Base-by-base conservation (phyloP, 2,329 filamentous ascomycete genomes). In the Xylaria sp. region DNA sequence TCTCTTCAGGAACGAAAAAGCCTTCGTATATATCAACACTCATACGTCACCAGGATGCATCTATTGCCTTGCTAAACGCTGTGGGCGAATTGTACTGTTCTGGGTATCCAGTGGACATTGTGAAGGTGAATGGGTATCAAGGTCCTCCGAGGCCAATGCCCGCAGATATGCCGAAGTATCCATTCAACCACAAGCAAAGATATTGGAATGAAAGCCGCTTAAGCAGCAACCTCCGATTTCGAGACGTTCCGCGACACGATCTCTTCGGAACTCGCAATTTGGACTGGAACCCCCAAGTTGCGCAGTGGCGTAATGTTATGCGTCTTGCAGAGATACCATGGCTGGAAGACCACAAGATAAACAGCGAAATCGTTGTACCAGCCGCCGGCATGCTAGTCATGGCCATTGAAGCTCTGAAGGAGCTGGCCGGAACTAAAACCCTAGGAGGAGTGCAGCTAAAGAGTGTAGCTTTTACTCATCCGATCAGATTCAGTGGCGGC, bases 261-360 rank as follows among this genome's bases (percentile, higher is more conserved):
- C 61, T 70, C 8, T 58, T 73, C 4, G 67, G 68, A 5, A 54
- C 50, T 2, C 60, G 52, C 0, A 38, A 54, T 1, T 9, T 34
- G 1, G 62, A 65, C 19, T 64, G 60, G 54, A 56, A 64, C 24
- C 56, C 64, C 0, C 44, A 52, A 6, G 56, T 63, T 1, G 59
- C 64, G 2, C 44, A 53, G 1, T 81, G 79, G 79, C 66, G 77
- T 7, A 73, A 76, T 46, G 65, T 75, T n/a, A 64, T 80, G 1
- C 64, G 68, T 0, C 34, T 72, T 0, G 56, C 69, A 2, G 72
- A 75, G 7, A 61, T 69, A 4, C 72, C 74, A 0, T 81, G 78
- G 78, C 50, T 78, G 0, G 61, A 64, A 1, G 71, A 80, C 45
- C 77, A 81, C 51, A 61, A 71, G 37, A 66, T 80, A 2, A 59